Evolutionary conservation across 1,284 basidiomycete species (phyloP).

Genomic region (Pascua guehoae): DNA sequence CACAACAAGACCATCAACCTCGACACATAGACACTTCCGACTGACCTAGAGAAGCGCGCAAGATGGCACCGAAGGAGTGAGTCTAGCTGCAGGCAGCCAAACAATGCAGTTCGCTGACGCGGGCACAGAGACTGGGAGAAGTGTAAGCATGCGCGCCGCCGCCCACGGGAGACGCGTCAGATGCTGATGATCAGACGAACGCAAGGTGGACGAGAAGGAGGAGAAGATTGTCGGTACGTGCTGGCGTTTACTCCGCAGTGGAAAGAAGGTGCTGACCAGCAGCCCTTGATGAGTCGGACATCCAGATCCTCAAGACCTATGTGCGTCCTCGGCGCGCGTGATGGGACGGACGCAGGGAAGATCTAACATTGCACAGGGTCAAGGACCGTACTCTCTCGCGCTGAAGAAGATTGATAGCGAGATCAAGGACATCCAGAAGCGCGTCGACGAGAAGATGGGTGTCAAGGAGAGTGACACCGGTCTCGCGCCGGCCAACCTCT

Average conservation of each 20-base stretch:
- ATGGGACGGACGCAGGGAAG: not conserved
- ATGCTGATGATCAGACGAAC: constrained; percentile 57
- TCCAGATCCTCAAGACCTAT: constrained; percentile 98
- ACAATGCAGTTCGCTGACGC: not conserved
- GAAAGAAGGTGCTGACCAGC: constrained; percentile 7
- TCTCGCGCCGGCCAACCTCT: constrained; percentile 91
- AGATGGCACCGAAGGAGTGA: constrained; percentile 76
- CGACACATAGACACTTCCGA: too few species aligned
- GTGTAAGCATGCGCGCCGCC: constrained; percentile 57
- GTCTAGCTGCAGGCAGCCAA: constrained; percentile 18
- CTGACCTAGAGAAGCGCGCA: not conserved
- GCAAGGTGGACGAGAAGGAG: constrained; percentile 75
- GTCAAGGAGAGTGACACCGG: constrained; percentile 99
- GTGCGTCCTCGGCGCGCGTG: constrained; percentile 53
- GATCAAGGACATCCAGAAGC: constrained; percentile 94
- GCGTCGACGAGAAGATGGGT: constrained; percentile 95
- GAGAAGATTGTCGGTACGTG: constrained; percentile 84
- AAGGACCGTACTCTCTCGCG: constrained; percentile 90
- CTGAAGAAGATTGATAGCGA: constrained; percentile 88
- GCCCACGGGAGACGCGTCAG: not conserved
- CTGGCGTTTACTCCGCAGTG: not conserved
- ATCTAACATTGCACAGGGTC: constrained; percentile 60
- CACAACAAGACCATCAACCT: too few species aligned
- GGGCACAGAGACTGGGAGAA: constrained; percentile 86
- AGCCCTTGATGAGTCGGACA: constrained; percentile 97